Conservation (phyloP, 768 basidiomycete genomes). For the Termitomyces sp. region DNA sequence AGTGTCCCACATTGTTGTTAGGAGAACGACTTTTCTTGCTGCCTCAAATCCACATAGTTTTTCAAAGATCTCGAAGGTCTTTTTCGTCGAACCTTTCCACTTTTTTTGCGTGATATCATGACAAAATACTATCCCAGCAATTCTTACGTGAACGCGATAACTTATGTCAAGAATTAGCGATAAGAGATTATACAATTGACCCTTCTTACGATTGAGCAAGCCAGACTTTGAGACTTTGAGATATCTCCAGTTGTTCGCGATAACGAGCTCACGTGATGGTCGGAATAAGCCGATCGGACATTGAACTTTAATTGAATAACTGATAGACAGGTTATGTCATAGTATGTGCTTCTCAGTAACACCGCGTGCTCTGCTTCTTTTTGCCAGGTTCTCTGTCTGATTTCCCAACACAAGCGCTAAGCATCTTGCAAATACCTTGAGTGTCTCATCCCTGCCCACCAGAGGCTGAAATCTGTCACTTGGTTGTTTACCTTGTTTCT, state of each 20-base stretch:
- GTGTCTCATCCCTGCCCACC: too few relatives aligned
- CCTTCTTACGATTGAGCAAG: background rate
- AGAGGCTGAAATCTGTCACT: too few relatives aligned
- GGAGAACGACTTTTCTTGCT: conserved; percentile 22
- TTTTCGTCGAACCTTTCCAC: background rate
- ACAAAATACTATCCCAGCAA: conserved; percentile 1
- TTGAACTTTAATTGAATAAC: too few relatives aligned
- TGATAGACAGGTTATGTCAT: too few relatives aligned
- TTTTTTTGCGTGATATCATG: conserved; percentile 1
- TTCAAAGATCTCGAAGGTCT: conserved; percentile 23
- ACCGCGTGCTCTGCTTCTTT: too few relatives aligned
- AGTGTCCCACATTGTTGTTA: conserved; percentile 34
- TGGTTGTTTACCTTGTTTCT: too few relatives aligned
- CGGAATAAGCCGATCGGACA: too few relatives aligned
- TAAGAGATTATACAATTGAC: background rate
- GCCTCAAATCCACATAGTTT: conserved; percentile 26
- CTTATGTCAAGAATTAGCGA: background rate
- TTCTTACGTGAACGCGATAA: background rate
- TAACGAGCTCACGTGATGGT: too few relatives aligned
- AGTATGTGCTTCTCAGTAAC: too few relatives aligned
- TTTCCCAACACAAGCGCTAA: too few relatives aligned
- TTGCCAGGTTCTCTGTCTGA: too few relatives aligned
- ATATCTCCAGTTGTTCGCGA: background rate
- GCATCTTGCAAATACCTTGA: too few relatives aligned
- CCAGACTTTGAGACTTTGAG: background rate